Evolutionary conservation across 2,329 filamentous ascomycete species (phyloP).

Genomic region (Chaetothyriales sp.): DNA sequence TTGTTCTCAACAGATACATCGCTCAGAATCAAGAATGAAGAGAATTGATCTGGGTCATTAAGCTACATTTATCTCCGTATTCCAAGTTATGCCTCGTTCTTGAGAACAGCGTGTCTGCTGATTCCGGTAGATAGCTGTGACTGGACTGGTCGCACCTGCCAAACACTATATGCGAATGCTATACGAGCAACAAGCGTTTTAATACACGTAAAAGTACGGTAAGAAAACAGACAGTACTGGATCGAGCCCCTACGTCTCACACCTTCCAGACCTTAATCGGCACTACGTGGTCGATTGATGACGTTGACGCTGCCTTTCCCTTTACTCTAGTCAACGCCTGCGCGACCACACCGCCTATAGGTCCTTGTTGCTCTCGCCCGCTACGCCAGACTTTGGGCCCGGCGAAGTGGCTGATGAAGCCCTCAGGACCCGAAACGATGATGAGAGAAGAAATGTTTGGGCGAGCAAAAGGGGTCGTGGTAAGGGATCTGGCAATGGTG

Average conservation of each 20-base stretch:
- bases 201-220: not conserved
- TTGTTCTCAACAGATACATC: too few relatives aligned
- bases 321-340: not conserved
- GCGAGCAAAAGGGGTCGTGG: not conserved
- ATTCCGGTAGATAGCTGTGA: too few relatives aligned
- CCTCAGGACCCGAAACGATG: slow-evolving; percentile 81
- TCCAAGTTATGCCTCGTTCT: too few relatives aligned
- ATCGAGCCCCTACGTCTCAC: not conserved
- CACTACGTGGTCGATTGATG: not conserved
- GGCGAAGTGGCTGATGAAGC: slow-evolving; percentile 69
- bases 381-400: slow-evolving; percentile 48
- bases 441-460: slow-evolving; percentile 36
- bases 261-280: not conserved
- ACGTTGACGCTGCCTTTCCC: not conserved
- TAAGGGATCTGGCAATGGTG: slow-evolving; percentile 30
- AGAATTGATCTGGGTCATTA: too few relatives aligned
- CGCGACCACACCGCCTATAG: slow-evolving; percentile 8
- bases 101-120: too few relatives aligned
- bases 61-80: too few relatives aligned
- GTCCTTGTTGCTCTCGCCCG: slow-evolving; percentile 16
- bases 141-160: too few relatives aligned
- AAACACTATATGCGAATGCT: too few relatives aligned
- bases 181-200: too few relatives aligned
- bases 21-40: too few relatives aligned
- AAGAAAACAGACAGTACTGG: not conserved